Percentiles rank a stretch among this genome's conserved stretches.
Evolutionary conservation across 257 asterid species (phyloP).

Genomic region (Haberlea rhodopensis): DNA sequence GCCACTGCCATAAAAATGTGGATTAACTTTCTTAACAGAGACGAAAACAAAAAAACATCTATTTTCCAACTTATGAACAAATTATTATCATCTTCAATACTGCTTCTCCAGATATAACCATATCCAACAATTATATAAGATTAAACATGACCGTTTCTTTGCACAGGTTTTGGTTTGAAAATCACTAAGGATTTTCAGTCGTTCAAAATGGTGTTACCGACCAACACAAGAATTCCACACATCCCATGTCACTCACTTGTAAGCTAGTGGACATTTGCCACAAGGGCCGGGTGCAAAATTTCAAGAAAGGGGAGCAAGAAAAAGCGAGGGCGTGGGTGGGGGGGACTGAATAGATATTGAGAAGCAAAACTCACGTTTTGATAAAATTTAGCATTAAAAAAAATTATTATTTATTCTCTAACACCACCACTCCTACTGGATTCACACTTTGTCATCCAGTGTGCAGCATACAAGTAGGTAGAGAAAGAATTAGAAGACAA

Average conservation of each 20-base stretch:
- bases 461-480: neutral
- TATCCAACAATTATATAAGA: neutral
- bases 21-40: slow-evolving; percentile 16
- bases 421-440: neutral
- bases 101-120: too few species aligned
- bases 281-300: neutral
- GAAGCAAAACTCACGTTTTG: too few species aligned
- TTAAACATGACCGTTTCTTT: neutral
- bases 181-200: neutral
- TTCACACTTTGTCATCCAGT: neutral
- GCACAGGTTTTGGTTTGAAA: neutral
- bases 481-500: neutral
- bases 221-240: neutral
- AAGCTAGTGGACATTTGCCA: neutral
- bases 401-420: too few species aligned
- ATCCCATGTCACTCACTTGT: neutral
- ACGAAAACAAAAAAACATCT: neutral
- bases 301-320: neutral
- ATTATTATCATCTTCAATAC: neutral
- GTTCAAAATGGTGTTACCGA: neutral
- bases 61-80: neutral
- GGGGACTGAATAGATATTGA: neutral
- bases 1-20: slow-evolving; percentile 59
- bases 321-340: too few species aligned
- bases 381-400: neutral